Evolutionary conservation across 345 rosid species (phyloP).

Genomic region (Luvunga scandens): DNA sequence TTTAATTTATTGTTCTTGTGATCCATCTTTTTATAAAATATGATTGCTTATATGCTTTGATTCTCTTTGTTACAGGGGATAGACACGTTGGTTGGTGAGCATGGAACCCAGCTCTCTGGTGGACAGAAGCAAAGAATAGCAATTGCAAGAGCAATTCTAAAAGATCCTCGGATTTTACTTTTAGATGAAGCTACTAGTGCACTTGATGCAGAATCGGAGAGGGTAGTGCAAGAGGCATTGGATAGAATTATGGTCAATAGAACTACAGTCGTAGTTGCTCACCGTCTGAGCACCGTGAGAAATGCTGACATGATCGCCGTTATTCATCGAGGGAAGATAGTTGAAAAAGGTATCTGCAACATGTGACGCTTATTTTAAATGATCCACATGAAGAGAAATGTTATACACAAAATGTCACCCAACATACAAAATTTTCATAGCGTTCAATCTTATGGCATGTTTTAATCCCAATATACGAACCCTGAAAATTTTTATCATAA

Average conservation of each 20-base stretch:
- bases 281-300: constrained; percentile 74
- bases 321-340: constrained; percentile 71
- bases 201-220: constrained; percentile 83
- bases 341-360: constrained; percentile 64
- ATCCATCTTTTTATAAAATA: background rate
- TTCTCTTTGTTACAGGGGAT: constrained; percentile 41
- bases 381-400: background rate
- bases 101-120: constrained; percentile 89
- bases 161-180: constrained; percentile 69
- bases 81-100: constrained; percentile 91
- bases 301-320: constrained; percentile 77
- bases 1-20: background rate
- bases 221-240: constrained; percentile 80
- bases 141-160: constrained; percentile 83
- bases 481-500: background rate
- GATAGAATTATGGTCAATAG: constrained; percentile 75
- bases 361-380: background rate
- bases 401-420: background rate
- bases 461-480: background rate
- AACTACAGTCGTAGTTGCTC: constrained; percentile 82
- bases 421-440: background rate
- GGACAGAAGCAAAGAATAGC: constrained; percentile 97
- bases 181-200: constrained; percentile 94
- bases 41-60: background rate
- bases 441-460: background rate